Conservation (phyloP, 495 filamentous ascomycete species). For the Aspergillus wentii region DNA sequence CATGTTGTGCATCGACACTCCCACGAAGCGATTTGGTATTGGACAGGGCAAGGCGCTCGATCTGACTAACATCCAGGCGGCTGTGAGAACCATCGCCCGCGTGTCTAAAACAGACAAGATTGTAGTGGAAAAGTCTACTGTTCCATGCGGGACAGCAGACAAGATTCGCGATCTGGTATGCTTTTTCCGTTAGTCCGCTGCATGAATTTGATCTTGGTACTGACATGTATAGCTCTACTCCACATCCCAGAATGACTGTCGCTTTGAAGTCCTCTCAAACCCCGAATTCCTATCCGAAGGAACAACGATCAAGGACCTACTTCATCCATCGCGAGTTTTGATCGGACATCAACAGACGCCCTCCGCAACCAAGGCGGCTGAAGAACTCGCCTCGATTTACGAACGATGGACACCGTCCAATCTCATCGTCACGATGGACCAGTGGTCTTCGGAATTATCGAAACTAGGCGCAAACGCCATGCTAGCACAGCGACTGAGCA, state of each 20-base stretch:
- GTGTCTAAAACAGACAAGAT: constrained; percentile 61
- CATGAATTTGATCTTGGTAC: too few species aligned
- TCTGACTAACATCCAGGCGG: constrained; percentile 62
- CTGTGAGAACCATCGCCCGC: constrained; percentile 57
- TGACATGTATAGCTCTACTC: constrained; percentile 1
- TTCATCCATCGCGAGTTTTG: constrained; percentile 64
- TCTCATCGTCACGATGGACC: constrained; percentile 64
- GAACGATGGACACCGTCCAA: constrained; percentile 59
- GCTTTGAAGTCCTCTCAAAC: constrained; percentile 78
- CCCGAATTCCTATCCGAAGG: constrained; percentile 78
- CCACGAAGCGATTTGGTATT: constrained; percentile 64
- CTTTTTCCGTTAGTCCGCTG: too few species aligned
- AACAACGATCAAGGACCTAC: constrained; percentile 63
- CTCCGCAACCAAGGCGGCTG: constrained; percentile 53
- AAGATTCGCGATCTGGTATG: constrained; percentile 60
- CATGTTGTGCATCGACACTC: constrained; percentile 74
- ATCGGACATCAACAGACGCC: constrained; percentile 60
- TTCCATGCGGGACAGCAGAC: constrained; percentile 69
- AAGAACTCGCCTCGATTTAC: constrained; percentile 57
- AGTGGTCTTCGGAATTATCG: constrained; percentile 71
- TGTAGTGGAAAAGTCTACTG: constrained; percentile 76
- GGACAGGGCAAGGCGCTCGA: constrained; percentile 67
- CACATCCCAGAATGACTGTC: constrained; percentile 28
- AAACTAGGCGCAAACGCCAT: constrained; percentile 78
- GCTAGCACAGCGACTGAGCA: constrained; percentile 75